Conservation (phyloP, 2,329 filamentous ascomycete species). For the Botrytis porri region DNA sequence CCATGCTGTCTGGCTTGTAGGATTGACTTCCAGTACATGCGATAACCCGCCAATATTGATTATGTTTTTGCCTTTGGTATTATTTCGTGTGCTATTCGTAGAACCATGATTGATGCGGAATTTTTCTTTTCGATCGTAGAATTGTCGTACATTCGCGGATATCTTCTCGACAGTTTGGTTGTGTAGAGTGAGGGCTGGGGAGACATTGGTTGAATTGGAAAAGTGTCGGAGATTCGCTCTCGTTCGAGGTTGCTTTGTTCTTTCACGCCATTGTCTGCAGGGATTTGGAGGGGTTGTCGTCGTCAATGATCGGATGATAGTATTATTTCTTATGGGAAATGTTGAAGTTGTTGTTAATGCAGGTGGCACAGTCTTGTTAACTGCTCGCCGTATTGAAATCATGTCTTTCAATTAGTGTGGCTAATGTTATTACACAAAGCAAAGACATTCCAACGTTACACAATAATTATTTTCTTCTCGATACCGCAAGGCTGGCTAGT, state of each 20-base stretch:
- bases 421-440: too few species aligned
- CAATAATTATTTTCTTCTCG: background rate
- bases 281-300: conserved; percentile 3
- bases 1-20: conserved; percentile 43
- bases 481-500: background rate
- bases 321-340: background rate
- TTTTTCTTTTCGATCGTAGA: conserved; percentile 47
- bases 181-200: conserved; percentile 37
- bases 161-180: conserved; percentile 45
- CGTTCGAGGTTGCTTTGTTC: background rate
- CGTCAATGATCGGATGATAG: background rate
- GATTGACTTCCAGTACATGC: conserved; percentile 46
- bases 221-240: background rate
- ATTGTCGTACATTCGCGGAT: conserved; percentile 45
- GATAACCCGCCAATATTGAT: conserved; percentile 50
- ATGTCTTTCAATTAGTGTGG: conserved; percentile 10
- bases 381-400: conserved; percentile 6
- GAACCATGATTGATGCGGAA: conserved; percentile 58
- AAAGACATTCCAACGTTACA: too few species aligned
- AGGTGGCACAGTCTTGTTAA: background rate
- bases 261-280: background rate
- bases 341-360: background rate
- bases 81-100: conserved; percentile 51
- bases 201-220: background rate
- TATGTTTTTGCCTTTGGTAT: conserved; percentile 41